Evolutionary conservation across 2,329 filamentous ascomycete species (phyloP).

Genomic region (Cladosporium sp.): DNA sequence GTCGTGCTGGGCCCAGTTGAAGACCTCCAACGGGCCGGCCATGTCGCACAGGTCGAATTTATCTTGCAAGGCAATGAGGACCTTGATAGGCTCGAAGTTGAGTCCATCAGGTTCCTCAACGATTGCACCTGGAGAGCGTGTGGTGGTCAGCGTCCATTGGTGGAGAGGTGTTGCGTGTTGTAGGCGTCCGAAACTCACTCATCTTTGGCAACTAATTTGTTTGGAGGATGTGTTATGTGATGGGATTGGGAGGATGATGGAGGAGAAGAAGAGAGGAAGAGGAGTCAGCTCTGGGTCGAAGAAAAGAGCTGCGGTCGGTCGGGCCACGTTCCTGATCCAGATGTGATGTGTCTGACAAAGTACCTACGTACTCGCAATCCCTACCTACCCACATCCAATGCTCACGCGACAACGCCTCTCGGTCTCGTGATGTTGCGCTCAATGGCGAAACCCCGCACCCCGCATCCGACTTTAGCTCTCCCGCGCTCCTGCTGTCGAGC

Average conservation of each 20-base stretch:
- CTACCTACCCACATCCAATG: background rate
- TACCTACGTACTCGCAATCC: constrained; percentile 11
- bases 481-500: background rate
- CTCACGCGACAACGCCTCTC: background rate
- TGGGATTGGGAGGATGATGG: background rate
- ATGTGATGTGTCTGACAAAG: background rate
- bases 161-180: background rate
- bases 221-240: constrained; percentile 9
- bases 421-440: background rate
- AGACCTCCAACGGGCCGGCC: constrained; percentile 59
- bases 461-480: background rate
- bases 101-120: constrained; percentile 41
- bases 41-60: constrained; percentile 60
- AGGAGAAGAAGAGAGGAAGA: constrained; percentile 15
- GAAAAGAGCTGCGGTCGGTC: constrained; percentile 14
- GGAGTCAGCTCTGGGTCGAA: constrained; percentile 6
- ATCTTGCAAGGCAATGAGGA: constrained; percentile 59
- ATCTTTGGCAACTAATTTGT: constrained; percentile 20
- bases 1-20: constrained; percentile 56
- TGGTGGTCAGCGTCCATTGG: background rate
- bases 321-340: constrained; percentile 16
- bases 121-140: constrained; percentile 41
- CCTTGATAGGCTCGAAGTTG: constrained; percentile 53
- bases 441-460: background rate
- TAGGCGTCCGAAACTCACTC: background rate